Percentiles rank a stretch among this genome's conserved stretches.
Evolutionary conservation across 2,329 filamentous ascomycete genomes (phyloP).

Genomic region (Ilyonectria sp.): DNA sequence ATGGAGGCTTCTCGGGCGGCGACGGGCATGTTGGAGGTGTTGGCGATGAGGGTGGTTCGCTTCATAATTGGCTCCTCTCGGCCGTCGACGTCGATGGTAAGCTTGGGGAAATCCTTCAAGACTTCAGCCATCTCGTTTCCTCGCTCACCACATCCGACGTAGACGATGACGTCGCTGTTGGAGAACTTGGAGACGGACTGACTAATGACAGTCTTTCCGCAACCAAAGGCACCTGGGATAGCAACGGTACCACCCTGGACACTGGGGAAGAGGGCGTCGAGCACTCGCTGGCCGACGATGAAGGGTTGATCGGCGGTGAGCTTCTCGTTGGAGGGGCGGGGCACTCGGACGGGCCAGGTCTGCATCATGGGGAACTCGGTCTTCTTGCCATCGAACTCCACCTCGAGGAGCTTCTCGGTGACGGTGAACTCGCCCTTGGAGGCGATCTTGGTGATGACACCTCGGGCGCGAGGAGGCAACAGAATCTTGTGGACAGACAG

Average conservation of each 20-base stretch:
- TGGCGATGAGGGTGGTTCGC: conserved; percentile 97
- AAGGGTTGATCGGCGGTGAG: conserved; percentile 91
- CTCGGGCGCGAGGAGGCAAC: conserved; percentile 88
- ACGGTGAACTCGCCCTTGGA: conserved; percentile 94
- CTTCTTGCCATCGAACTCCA: conserved; percentile 98
- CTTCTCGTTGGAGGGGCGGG: conserved; percentile 93
- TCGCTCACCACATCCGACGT: conserved; percentile 92
- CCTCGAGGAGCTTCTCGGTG: conserved; percentile 91
- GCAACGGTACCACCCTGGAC: conserved; percentile 98
- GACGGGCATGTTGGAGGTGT: conserved; percentile 99
- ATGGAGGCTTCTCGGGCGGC: conserved; percentile 98
- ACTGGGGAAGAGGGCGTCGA: conserved; percentile 95
- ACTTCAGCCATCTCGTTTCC: conserved; percentile 99
- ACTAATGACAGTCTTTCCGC: conserved; percentile 99
- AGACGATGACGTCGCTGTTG: conserved; percentile 99
- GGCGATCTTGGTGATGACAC: conserved; percentile 92
- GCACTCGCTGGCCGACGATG: conserved; percentile 95
- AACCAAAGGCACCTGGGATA: conserved; percentile 98
- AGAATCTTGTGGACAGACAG: conserved; percentile 94
- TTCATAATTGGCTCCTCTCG: conserved; percentile 99
- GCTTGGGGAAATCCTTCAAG: conserved; percentile 99
- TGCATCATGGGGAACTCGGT: conserved; percentile 98
- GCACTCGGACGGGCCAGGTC: conserved; percentile 96
- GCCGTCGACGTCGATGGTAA: conserved; percentile 93
- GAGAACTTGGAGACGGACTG: conserved; percentile 99